Percentiles rank a stretch among this genome's conserved stretches.
Conservation (phyloP, 176 grass and related monocot genomes). For the Chloris gayana region DNA sequence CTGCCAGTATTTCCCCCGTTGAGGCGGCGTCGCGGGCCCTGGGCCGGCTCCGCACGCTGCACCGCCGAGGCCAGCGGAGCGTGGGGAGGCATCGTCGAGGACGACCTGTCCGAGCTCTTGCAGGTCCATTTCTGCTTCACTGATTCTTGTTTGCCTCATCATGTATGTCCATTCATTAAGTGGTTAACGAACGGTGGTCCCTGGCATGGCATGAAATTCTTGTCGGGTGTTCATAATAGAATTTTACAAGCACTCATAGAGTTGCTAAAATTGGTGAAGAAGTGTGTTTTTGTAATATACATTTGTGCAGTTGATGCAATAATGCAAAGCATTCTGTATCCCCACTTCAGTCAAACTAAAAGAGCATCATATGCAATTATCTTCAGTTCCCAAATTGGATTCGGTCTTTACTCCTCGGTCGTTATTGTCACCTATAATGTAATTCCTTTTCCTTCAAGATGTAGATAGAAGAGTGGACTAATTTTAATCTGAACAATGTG, state of each 20-base stretch:
- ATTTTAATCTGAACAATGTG: not conserved
- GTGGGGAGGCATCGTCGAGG: conserved; percentile 63
- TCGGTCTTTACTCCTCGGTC: not conserved
- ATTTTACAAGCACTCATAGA: not conserved
- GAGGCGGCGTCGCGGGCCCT: conserved; percentile 3
- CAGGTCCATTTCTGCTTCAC: conserved; percentile 41
- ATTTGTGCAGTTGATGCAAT: too few species aligned
- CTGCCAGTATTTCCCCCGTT: not conserved
- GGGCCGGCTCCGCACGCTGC: conserved; percentile 32
- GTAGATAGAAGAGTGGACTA: not conserved
- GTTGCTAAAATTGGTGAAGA: not conserved
- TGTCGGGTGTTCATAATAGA: not conserved
- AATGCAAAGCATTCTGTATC: too few species aligned
- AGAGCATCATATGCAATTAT: not conserved
- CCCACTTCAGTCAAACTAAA: not conserved
- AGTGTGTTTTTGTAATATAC: not conserved
- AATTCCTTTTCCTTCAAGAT: not conserved
- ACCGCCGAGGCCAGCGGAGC: conserved; percentile 6
- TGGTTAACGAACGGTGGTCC: not conserved
- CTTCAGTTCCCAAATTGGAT: not conserved
- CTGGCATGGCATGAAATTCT: not conserved
- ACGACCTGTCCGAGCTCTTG: conserved; percentile 78
- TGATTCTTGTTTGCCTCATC: not conserved
- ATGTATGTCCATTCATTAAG: not conserved
- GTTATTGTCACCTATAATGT: not conserved